A percentile compares a stretch with the other conserved stretches of the same genome.
These are phyloP conservation scores for Leccinum variicolor DNA, from an alignment of 768 basidiomycete genomes.

Conservation along the genomic window DNA sequence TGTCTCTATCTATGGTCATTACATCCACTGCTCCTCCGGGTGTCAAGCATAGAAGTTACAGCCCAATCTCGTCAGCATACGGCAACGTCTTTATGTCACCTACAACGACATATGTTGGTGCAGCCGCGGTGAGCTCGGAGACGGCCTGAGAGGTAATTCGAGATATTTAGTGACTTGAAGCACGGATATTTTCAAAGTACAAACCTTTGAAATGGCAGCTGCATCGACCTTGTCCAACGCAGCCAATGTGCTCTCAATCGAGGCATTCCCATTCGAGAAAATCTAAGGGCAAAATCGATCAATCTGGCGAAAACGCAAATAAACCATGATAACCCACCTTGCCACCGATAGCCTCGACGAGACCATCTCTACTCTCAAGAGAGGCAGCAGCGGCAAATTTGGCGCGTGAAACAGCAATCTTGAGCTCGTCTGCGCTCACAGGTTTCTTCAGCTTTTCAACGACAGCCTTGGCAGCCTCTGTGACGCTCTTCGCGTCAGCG, in stretches of 20 bases:
- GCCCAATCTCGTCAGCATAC: slow-evolving; percentile 78
- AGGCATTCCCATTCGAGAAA: slow-evolving; percentile 52
- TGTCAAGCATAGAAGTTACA: slow-evolving; percentile 38
- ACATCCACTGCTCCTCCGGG: slow-evolving; percentile 8
- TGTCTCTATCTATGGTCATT: slow-evolving; percentile 16
- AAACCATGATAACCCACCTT: slow-evolving; percentile 45
- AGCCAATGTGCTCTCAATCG: slow-evolving; percentile 60
- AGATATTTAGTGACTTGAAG: background rate
- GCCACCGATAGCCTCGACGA: slow-evolving; percentile 57
- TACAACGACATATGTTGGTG: slow-evolving; percentile 85
- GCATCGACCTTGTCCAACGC: slow-evolving; percentile 69
- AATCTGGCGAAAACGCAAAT: slow-evolving; percentile 3
- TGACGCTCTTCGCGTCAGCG: slow-evolving; percentile 56
- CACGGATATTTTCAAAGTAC: background rate
- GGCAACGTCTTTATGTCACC: slow-evolving; percentile 78
- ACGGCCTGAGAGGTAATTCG: slow-evolving; percentile 40
- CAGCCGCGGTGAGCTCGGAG: slow-evolving; percentile 61
- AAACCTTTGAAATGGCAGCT: slow-evolving; percentile 67
- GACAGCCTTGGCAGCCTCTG: slow-evolving; percentile 64
- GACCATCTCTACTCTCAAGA: slow-evolving; percentile 66
- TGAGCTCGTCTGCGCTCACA: slow-evolving; percentile 66
- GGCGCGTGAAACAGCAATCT: slow-evolving; percentile 82
- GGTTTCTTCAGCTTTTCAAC: slow-evolving; percentile 61
- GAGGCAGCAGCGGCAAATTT: slow-evolving; percentile 77
- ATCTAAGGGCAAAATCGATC: slow-evolving; percentile 41